These are phyloP conservation scores for Lachancea nothofagi DNA, from an alignment of 805 yeast genomes.

Conservation along the genomic window DNA sequence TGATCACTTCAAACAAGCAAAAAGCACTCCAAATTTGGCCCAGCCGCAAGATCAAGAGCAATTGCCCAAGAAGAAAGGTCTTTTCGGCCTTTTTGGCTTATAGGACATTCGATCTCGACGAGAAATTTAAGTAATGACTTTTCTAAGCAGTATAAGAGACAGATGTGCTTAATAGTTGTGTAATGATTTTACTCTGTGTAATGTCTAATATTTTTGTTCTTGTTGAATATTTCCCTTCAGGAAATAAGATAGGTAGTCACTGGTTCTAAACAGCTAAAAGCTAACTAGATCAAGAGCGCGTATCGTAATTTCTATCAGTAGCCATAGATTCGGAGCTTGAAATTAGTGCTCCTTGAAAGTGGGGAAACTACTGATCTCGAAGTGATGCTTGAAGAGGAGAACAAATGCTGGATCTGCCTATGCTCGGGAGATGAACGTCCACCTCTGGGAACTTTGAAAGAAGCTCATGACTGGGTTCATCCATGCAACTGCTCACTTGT, in stretches of 20 bases:
- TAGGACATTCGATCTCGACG: conserved; percentile 14
- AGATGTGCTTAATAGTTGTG: too few relatives aligned
- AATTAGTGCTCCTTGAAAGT: background rate
- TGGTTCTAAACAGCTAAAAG: too few relatives aligned
- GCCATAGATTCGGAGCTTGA: too few relatives aligned
- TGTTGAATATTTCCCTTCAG: too few relatives aligned
- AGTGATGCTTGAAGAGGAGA: conserved; percentile 2
- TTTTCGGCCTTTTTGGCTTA: conserved; percentile 70
- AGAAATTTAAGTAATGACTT: too few relatives aligned
- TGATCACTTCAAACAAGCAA: background rate
- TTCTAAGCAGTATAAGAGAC: too few relatives aligned
- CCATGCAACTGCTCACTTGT: conserved; percentile 39
- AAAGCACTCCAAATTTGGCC: background rate
- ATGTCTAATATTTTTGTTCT: too few relatives aligned
- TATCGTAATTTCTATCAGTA: too few relatives aligned
- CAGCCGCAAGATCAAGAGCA: conserved; percentile 21
- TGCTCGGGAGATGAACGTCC: conserved; percentile 13
- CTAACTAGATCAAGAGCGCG: too few relatives aligned
- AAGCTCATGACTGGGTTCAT: conserved; percentile 38
- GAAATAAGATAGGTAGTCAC: too few relatives aligned
- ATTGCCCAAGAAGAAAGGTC: conserved; percentile 52
- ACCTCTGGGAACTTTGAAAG: conserved; percentile 24
- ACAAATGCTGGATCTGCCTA: conserved; percentile 19
- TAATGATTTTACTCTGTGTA: too few relatives aligned
- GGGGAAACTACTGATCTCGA: background rate